Evolutionary conservation across 2,329 filamentous ascomycete genomes (phyloP), one percentile per base, ranked within the genome.

Genomic region (Leptographium procerum): DNA sequence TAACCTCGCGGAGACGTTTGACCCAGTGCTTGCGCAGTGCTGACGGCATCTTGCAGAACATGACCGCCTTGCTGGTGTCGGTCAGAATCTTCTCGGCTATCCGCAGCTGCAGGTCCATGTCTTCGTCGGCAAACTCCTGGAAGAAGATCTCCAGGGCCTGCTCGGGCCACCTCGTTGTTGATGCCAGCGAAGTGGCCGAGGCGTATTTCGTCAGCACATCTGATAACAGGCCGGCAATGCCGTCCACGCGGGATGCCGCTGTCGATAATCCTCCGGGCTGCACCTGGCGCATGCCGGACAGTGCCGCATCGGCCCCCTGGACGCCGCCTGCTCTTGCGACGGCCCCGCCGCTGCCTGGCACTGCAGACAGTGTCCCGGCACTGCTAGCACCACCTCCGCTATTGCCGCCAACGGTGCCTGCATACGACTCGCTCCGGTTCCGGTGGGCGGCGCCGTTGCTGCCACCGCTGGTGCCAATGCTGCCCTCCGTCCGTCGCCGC

Each of bases 11-110:
- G 57, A 82, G 69, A 57, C 77, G 69, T 64, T 73, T 76, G 2
- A 84, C 76, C 81, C 81, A 84, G 64, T 83, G 80, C 60, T 75
- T 72, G 53, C 80, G 72, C 61, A 84, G 68, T 13, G 68, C 66
- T 2, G 72, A 68, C 0, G 80, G 77, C 79, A 83, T 83, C 70
- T 83, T 83, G 71, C 80, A 82, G 62, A 83, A 84, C 48, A 83
- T 75, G 73, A 83, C 78, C 33, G 81, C 81, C 66, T 81, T 83
- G 65, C 77, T 79, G 62, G 82, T 77, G 62, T 83, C 78, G n/a
- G 78, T 75, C 29, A 84, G 71, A 1, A 80, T 75, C 61, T 79
- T 79, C 66, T 84, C 80, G 0, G 80, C 79, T 36, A 84, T 80
- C 67, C 79, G 81, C 45, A 84, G 71, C 70, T 83, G 81, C 58